Evolutionary conservation across 768 basidiomycete species (phyloP), one percentile per base, ranked within the genome.

Genomic region (Sporobolomyces roseus): DNA sequence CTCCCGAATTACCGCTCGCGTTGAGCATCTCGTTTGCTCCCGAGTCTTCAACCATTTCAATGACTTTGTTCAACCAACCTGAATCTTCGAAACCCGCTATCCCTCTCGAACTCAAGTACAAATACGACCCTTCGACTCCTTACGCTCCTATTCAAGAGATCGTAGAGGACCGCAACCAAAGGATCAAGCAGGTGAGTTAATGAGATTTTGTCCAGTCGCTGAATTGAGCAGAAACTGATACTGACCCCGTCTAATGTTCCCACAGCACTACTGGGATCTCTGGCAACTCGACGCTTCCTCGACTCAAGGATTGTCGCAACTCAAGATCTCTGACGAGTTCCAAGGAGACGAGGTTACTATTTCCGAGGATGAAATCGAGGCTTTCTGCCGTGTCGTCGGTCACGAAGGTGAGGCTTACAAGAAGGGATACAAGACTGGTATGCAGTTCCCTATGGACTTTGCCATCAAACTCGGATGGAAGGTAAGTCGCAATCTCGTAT

Each of bases 381-480:
- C 84, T 16, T 99, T 99, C 83, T 94, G 91, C 75, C 84, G 86
- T 29, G 88, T 99, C 55, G 86, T 98, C 63, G 94, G 93, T 36
- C 98, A 97, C 79, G 87, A 93, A 76, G 88, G 86, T 35, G 94
- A 92, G 77, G 84, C 84, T 2, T 99, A 94, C 84, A 91, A 93
- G 84, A 82, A 84, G 17, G 85, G 83, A 4, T 84, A 91, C 64
- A 87, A 83, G 54, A 82, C 83, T 29, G 78, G 75, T 51, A 85
- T 91, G 50, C 85, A 89, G 75, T 92, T 94, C 2, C 96, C 96
- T 0, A 94, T 99, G 91, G 94, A 98, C 80, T 98, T 96, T 75
- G 91, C 93, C 30, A 99, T 99, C 76, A 94, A 98, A 58, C 88
- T 93, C 46, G 93, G 94, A 52, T 99, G 96, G 96, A 87, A 94